Evolutionary conservation across 2,329 filamentous ascomycete genomes (phyloP), one percentile per base, ranked within the genome.

Genomic region (Emergomyces orientalis): DNA sequence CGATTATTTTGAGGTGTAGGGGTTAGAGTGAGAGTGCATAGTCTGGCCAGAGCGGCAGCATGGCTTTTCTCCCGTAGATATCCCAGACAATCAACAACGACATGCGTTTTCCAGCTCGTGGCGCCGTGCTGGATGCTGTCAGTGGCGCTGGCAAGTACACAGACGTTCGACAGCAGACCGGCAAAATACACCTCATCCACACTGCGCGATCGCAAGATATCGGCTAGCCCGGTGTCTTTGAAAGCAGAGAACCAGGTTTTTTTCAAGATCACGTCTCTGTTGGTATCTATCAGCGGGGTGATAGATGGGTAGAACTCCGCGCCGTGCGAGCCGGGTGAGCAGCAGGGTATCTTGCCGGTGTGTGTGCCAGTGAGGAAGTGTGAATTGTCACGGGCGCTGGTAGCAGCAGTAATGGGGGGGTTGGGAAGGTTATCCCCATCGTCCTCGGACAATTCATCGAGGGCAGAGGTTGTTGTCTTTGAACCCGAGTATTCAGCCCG

Each of bases 161-260:
- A 61, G 30, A 61, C 49, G 32, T 61, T 61, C 6, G 59, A 61
- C 22, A 61, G n/a, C 9, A 61, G 39, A 19, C 59, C 59, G 47
- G 59, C 59, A 25, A 61, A 54, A 19, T 55, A 61, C 7, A 61
- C 59, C n/a, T 61, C n/a, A 17, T 55, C 11, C 5, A 61, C 27
- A 17, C 14, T 7, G 8, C 34, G 27, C 6, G 45, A 22, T 32
- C 32, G n/a, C 14, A 61, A 25, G 22, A 27, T 27, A 6, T 56
- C 45, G 4, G 47, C 59, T 47, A 61, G 25, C 25, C n/a, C 30
- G 14, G 59, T 61, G 8, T 61, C 59, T 43, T 61, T 61, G 34
- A 61, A 61, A 7, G 45, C 32, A 6, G 45, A 54, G 39, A 56
- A 61, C 59, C 49, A 61, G 14, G 39, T 19, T 17, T 61, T 61